Evolutionary conservation across 306 rosid species (phyloP).

Genomic region (Begonia loranthoides): DNA sequence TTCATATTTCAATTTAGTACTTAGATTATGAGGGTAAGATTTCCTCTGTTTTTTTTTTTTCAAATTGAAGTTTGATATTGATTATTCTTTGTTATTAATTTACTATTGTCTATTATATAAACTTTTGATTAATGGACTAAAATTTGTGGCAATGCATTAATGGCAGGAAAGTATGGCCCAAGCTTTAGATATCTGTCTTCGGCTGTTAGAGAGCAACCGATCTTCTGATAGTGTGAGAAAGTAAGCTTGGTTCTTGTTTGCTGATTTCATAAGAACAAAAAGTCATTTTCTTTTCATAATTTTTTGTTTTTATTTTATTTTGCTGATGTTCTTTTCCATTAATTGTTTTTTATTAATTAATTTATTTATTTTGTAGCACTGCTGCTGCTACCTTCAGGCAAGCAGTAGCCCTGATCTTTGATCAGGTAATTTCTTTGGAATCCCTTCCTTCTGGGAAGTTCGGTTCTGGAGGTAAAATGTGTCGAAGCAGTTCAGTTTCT

Average conservation of each 20-base stretch:
- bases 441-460: slow-evolving; percentile 84
- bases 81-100: no score
- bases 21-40: no score
- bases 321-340: slow-evolving; percentile 9
- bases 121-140: no score
- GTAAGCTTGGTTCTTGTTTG: slow-evolving; percentile 25
- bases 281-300: slow-evolving; percentile 1
- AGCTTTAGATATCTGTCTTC: slow-evolving; percentile 90
- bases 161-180: slow-evolving; percentile 76
- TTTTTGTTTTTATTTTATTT: not conserved
- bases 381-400: slow-evolving; percentile 99
- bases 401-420: slow-evolving; percentile 89
- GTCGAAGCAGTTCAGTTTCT: slow-evolving; percentile 63
- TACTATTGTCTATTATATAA: no score
- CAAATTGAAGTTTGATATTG: no score
- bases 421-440: slow-evolving; percentile 63
- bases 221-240: slow-evolving; percentile 88
- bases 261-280: slow-evolving; percentile 10
- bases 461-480: slow-evolving; percentile 60
- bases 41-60: no score
- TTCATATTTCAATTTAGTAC: no score
- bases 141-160: not conserved
- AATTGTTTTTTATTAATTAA: slow-evolving; percentile 21
- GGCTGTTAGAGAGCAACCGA: slow-evolving; percentile 77
- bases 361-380: slow-evolving; percentile 52